Evolutionary conservation across 2,329 filamentous ascomycete species (phyloP).

Genomic region (Neurospora crassa): DNA sequence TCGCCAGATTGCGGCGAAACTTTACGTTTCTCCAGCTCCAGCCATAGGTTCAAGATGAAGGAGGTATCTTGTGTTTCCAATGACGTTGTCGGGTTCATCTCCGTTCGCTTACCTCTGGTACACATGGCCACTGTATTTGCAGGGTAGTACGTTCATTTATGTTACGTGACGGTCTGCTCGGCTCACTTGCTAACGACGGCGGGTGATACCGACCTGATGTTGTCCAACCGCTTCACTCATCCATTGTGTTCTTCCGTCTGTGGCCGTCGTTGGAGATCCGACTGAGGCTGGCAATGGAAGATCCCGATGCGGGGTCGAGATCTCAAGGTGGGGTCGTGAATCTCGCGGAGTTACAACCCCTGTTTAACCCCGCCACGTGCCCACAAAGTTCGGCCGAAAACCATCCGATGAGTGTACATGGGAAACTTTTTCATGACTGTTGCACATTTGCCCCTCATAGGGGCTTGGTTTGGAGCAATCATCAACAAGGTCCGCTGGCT

Average conservation of each 20-base stretch:
- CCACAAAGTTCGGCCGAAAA: neutral
- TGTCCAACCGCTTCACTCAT: neutral
- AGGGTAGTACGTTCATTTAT: neutral
- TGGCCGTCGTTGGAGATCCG: neutral
- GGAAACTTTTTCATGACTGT: neutral
- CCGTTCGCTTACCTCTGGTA: neutral
- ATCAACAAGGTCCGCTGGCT: too few relatives aligned
- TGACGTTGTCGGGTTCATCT: too few relatives aligned
- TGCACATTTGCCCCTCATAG: neutral
- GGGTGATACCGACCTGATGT: neutral
- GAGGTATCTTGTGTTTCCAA: neutral
- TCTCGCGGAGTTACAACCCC: neutral
- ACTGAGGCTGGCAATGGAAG: neutral
- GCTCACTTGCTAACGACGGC: neutral
- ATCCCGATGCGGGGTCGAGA: neutral
- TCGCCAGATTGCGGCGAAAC: neutral
- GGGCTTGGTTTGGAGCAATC: too few relatives aligned
- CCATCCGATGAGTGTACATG: neutral
- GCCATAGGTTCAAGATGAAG: neutral
- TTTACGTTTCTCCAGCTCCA: neutral
- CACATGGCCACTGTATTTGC: neutral
- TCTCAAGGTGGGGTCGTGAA: neutral
- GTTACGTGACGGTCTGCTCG: neutral
- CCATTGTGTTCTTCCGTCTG: neutral
- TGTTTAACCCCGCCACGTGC: neutral